Conservation (phyloP, 192 early-diverging fungal genomes). For the Geranomyces michiganensis region DNA sequence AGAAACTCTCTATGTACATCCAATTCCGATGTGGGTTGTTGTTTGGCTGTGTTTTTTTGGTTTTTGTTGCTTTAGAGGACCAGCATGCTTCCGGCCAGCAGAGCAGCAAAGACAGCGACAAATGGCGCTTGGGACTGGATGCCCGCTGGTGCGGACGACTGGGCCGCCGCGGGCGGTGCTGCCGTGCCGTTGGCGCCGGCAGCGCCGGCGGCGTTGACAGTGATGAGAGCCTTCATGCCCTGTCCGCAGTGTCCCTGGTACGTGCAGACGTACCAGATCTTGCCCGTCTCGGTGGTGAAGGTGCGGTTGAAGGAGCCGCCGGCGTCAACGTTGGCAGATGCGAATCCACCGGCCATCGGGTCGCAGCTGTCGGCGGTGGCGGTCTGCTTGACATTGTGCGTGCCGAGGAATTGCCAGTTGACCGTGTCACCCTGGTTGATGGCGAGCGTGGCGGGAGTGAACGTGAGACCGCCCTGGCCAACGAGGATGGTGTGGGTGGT, state of each 20-base stretch:
- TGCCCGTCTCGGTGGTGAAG: slow-evolving; percentile 27
- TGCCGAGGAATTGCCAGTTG: slow-evolving; percentile 17
- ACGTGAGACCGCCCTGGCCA: slow-evolving; percentile 19
- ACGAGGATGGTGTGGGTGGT: slow-evolving; percentile 21
- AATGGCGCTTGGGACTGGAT: background rate
- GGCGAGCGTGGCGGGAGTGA: slow-evolving; percentile 19
- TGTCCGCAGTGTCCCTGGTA: slow-evolving; percentile 28
- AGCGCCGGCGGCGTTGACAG: slow-evolving; percentile 1
- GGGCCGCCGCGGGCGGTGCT: background rate
- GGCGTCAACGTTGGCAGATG: slow-evolving; percentile 3
- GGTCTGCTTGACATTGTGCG: slow-evolving; percentile 39
- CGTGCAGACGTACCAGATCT: slow-evolving; percentile 31
- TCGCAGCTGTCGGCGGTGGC: slow-evolving; percentile 6
- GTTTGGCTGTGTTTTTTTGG: too few relatives aligned
- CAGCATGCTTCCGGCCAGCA: slow-evolving; percentile 6
- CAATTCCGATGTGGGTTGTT: too few relatives aligned
- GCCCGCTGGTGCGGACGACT: background rate
- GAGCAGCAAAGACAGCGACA: slow-evolving; percentile 2
- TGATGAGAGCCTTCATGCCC: slow-evolving; percentile 30
- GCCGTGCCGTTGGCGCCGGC: background rate
- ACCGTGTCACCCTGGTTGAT: slow-evolving; percentile 26
- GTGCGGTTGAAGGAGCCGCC: slow-evolving; percentile 18
- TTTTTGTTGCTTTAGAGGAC: background rate
- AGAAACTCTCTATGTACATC: too few relatives aligned
- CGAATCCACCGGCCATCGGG: slow-evolving; percentile 25